These are phyloP conservation scores for Kregervanrija fluxuum DNA, from an alignment of 805 yeast genomes.

Conservation along the genomic window DNA sequence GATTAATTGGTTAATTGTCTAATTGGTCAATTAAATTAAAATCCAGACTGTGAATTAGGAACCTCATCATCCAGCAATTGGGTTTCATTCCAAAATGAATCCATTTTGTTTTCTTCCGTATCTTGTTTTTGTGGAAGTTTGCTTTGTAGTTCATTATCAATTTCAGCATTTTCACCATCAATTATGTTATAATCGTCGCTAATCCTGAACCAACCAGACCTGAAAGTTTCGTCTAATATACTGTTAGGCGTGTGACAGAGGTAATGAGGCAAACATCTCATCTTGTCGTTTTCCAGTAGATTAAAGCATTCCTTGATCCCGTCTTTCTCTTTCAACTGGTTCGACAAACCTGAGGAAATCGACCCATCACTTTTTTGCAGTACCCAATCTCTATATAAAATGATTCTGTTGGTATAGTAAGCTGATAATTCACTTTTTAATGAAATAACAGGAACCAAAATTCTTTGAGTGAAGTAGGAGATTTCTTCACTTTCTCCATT, in stretches of 20 bases:
- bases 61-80: too few relatives aligned
- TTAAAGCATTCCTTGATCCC: slow-evolving; percentile 18
- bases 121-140: too few relatives aligned
- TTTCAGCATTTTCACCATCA: too few relatives aligned
- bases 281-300: slow-evolving; percentile 10
- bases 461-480: slow-evolving; percentile 20
- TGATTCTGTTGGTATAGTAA: slow-evolving; percentile 23
- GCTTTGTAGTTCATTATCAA: too few relatives aligned
- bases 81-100: too few relatives aligned
- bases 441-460: slow-evolving; percentile 26
- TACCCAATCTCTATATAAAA: slow-evolving; percentile 27
- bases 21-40: too few relatives aligned
- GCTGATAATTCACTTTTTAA: slow-evolving; percentile 21
- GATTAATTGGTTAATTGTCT: too few relatives aligned
- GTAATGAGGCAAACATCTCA: slow-evolving; percentile 21
- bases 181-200: too few relatives aligned
- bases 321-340: slow-evolving; percentile 6
- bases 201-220: too few relatives aligned
- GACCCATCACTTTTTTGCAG: slow-evolving; percentile 6
- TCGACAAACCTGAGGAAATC: slow-evolving; percentile 1
- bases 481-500: neutral
- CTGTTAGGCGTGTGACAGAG: slow-evolving; percentile 11
- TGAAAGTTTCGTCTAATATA: too few relatives aligned
- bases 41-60: too few relatives aligned
- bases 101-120: too few relatives aligned